Conservation (phyloP, 202 grass and related monocot species). For the Miscanthus sacchariflorus region DNA sequence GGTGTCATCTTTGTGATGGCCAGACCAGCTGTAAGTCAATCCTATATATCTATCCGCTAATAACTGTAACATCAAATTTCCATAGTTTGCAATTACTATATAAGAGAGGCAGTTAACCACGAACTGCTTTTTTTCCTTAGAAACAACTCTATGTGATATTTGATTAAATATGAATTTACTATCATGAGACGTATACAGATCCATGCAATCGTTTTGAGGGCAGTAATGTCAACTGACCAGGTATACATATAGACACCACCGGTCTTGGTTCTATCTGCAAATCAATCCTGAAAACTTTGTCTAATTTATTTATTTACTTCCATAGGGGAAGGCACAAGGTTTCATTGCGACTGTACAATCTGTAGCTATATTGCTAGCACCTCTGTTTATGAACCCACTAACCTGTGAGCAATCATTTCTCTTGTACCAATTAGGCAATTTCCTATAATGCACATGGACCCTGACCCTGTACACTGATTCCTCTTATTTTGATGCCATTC, state of each 20-base stretch:
- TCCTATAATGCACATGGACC: too few species aligned
- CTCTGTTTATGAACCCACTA: conserved; percentile 80
- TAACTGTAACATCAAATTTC: neutral
- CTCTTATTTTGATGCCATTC: neutral
- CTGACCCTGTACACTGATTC: neutral
- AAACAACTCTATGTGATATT: neutral
- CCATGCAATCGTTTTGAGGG: conserved; percentile 66
- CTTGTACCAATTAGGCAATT: neutral
- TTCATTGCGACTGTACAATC: conserved; percentile 65
- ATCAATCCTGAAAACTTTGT: too few species aligned
- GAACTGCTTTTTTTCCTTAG: too few species aligned
- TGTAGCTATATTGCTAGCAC: conserved; percentile 66
- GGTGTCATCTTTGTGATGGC: conserved; percentile 80
- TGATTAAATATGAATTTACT: neutral
- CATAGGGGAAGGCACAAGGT: conserved; percentile 85
- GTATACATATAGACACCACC: conserved; percentile 28
- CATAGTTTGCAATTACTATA: neutral
- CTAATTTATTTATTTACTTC: neutral
- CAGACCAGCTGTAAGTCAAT: conserved; percentile 79
- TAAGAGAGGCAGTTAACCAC: neutral
- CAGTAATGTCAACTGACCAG: conserved; percentile 70
- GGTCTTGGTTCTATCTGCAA: neutral
- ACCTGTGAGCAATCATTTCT: conserved; percentile 67
- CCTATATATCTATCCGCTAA: neutral
- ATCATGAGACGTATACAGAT: conserved; percentile 31